These are phyloP conservation scores for Corniculantispora saksenae DNA, from an alignment of 2,329 filamentous ascomycete genomes.

Conservation along the genomic window DNA sequence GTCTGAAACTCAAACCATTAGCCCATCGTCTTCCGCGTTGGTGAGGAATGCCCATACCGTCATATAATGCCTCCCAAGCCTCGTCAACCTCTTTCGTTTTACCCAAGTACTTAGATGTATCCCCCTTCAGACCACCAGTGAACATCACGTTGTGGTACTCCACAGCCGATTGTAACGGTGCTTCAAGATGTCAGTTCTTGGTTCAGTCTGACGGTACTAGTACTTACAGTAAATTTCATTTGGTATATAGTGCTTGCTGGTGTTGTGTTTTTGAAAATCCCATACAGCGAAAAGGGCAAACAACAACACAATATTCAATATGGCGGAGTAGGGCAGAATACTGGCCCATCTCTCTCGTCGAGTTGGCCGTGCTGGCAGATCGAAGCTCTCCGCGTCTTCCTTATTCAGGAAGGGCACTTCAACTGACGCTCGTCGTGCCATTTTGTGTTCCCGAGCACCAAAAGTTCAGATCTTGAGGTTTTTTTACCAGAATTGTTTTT, in stretches of 20 bases:
- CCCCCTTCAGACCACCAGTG: constrained; percentile 45
- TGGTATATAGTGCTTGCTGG: constrained; percentile 19
- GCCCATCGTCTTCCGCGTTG: not conserved
- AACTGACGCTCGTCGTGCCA: not conserved
- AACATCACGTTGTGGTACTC: constrained; percentile 52
- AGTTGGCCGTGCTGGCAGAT: not conserved
- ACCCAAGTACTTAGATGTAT: constrained; percentile 53
- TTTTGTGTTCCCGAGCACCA: not conserved
- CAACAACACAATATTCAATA: constrained; percentile 10
- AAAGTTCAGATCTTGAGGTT: not conserved
- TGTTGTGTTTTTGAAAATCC: not conserved
- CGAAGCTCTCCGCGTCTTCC: constrained; percentile 9
- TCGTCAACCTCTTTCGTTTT: constrained; percentile 55
- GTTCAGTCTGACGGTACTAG: not conserved
- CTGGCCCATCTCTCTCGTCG: constrained; percentile 13
- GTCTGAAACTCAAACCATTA: constrained; percentile 16
- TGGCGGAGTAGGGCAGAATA: constrained; percentile 16
- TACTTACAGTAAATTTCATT: constrained; percentile 36
- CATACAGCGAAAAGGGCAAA: constrained; percentile 1
- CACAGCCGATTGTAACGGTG: constrained; percentile 47
- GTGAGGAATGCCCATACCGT: constrained; percentile 12
- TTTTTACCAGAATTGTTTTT: too few species aligned
- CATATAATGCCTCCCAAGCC: constrained; percentile 55
- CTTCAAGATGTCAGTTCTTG: constrained; percentile 29
- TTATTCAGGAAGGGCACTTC: constrained; percentile 17